Base-by-base conservation (phyloP, 169 alveolate genomes). In the Cryptosporidium muris region DNA sequence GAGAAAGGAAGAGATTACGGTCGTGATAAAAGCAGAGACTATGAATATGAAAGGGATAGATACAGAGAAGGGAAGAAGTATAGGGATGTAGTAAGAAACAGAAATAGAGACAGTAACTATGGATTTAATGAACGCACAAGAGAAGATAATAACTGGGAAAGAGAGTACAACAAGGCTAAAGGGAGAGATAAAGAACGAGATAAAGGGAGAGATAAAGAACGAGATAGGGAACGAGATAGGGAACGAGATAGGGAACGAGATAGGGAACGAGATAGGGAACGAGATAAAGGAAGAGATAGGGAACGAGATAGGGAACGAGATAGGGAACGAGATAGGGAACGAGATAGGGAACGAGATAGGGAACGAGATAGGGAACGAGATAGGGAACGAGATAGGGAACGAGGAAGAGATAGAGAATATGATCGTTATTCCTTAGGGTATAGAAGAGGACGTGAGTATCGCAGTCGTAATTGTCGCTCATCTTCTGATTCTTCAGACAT, bases 301-400 rank as follows among this genome's bases (percentile, higher is more conserved):
- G 82, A 74, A 9, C 40, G 82, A 16, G 82, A 74, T 58, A 40
- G 82, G 2, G 82, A 74, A 0, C 51, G 66, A 38, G 82, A 74
- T 56, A 14, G 82, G 25, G 62, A 25, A 2, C 54, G 68, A 34
- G 81, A 51, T 14, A 40, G 80, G 34, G 81, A 65, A 16, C 12
- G 81, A 65, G 81, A 65, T 1, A 43, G 81, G 14, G 64, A 65
- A 12, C 11, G 66, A 49, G 81, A 65, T 65, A 65, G 63, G 5
- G 81, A 65, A 6, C 12, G 63, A 4, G 81, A 65, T 7, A 65
- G 45, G 37, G 82, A 67, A 9, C 25, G 82, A 14, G 47, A 52
- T 7, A 67, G 51, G 45, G 65, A 51, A 53, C 8, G 82, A 37
- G 38, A 12, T 40, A 67, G 66, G 43, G 80, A 37, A 0, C 65